These are phyloP conservation scores for Pleurotus sapidus DNA, from an alignment of 768 basidiomycete genomes.

Conservation along the genomic window DNA sequence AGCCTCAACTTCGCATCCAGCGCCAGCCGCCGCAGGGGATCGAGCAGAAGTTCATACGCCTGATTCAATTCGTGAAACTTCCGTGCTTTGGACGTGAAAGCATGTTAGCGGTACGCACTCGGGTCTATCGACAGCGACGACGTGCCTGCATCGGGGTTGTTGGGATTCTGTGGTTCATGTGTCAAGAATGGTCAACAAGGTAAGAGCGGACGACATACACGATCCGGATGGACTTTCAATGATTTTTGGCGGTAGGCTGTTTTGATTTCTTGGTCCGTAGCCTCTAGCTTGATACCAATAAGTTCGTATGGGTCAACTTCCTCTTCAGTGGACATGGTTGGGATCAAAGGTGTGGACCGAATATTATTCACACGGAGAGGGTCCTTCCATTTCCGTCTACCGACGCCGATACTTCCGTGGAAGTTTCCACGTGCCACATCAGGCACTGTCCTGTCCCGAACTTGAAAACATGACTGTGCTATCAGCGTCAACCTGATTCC, in stretches of 20 bases:
- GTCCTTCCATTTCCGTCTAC: background rate
- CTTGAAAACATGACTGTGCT: too few species aligned
- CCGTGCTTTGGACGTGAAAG: constrained; percentile 41
- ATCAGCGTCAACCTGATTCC: background rate
- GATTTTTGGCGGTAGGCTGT: constrained; percentile 79
- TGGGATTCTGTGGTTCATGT: constrained; percentile 54
- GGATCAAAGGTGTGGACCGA: background rate
- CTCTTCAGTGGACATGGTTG: constrained; percentile 38
- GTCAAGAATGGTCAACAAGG: constrained; percentile 14
- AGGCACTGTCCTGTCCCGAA: too few species aligned
- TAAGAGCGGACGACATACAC: constrained; percentile 43
- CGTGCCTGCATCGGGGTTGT: constrained; percentile 76
- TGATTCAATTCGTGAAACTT: constrained; percentile 85
- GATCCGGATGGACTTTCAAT: constrained; percentile 85
- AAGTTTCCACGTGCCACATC: too few species aligned
- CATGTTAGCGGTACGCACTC: constrained; percentile 1
- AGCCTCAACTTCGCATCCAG: constrained; percentile 78
- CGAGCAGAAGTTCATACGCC: constrained; percentile 78
- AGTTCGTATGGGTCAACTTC: constrained; percentile 76
- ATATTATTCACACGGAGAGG: background rate
- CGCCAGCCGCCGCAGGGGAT: constrained; percentile 74
- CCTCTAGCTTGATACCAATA: constrained; percentile 55
- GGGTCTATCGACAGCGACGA: background rate
- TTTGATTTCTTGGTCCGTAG: constrained; percentile 75
- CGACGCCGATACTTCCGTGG: background rate